Evolutionary conservation across 2,329 filamentous ascomycete genomes (phyloP), one percentile per base, ranked within the genome.

Genomic region (Leptographium radiaticola): DNA sequence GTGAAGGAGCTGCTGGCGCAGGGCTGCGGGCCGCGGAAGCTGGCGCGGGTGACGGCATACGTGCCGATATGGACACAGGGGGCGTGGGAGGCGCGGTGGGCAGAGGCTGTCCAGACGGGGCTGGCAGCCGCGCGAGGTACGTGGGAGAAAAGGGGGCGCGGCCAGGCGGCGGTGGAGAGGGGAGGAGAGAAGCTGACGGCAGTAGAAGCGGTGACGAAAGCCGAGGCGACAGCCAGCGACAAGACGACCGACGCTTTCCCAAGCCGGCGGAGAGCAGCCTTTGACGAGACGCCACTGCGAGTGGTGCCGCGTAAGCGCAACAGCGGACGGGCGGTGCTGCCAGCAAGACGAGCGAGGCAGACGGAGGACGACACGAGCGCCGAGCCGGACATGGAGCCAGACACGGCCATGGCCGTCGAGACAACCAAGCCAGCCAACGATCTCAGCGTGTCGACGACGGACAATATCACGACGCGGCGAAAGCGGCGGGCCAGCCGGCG

Each of bases 21-120:
- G 25, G 66, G 68, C 2, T 49, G 53, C 2, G 65, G 63, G 0
- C 43, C 63, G 25, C 63, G 70, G 36, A 73, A 73, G 58, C 66
- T 62, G 53, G 48, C 54, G 20, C 64, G 66, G n/a, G 60, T 57
- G 13, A 50, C 56, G 9, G 55, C 54, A 16, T 57, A 66, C 45
- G 63, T 69, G 55, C 64, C 67, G 12, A 61, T 61, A 39, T 70
- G 65, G 54, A 61, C 61, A 6, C 61, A 64, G 34, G 64, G 62
- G 39, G 55, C 50, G 20, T 72, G 68, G 61, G 63, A 62, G 57
- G 39, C 52, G 53, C 54, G 12, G 6, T 34, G 6, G 33, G 18
- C 13, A 43, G 20, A 25, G 52, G 59, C 44, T 5, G 60, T 58
- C 13, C 53, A 51, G 15, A 42, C 49, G 13, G 62, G 61, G 44